A percentile compares a stretch with the other conserved stretches of the same genome.
Conservation (phyloP, 2,329 filamentous ascomycete genomes). For the Phyllosticta capitalensis region DNA sequence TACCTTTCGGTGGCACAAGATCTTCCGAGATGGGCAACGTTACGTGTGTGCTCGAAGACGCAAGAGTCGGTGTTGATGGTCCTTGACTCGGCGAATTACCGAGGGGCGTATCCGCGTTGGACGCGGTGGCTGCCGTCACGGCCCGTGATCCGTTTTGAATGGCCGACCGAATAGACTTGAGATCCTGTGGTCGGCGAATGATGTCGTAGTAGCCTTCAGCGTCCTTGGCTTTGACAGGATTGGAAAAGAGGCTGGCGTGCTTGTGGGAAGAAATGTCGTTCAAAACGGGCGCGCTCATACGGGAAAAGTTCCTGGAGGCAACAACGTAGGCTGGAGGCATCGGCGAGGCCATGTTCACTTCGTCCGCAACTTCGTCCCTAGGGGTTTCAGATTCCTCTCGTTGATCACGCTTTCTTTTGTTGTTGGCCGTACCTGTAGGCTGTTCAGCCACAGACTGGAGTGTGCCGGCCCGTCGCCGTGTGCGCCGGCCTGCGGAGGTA, state of each 20-base stretch:
- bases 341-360: slow-evolving; percentile 15
- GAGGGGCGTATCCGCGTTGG: slow-evolving; percentile 51
- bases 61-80: slow-evolving; percentile 20
- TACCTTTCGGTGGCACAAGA: slow-evolving; percentile 73
- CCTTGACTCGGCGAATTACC: slow-evolving; percentile 45
- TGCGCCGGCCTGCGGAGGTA: slow-evolving; percentile 7
- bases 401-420: slow-evolving; percentile 34
- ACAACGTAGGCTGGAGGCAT: slow-evolving; percentile 25
- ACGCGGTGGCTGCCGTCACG: slow-evolving; percentile 43
- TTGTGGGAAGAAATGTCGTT: slow-evolving; percentile 44
- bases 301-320: slow-evolving; percentile 40
- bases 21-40: slow-evolving; percentile 60
- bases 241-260: slow-evolving; percentile 41
- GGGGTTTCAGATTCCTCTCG: slow-evolving; percentile 23
- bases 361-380: slow-evolving; percentile 18
- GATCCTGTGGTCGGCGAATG: slow-evolving; percentile 42
- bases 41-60: slow-evolving; percentile 4
- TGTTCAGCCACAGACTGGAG: slow-evolving; percentile 17
- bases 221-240: slow-evolving; percentile 40
- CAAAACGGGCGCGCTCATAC: slow-evolving; percentile 39
- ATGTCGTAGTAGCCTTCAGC: slow-evolving; percentile 44
- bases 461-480: slow-evolving; percentile 20
- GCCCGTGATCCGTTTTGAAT: slow-evolving; percentile 46
- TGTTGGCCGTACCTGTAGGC: slow-evolving; percentile 12
- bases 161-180: slow-evolving; percentile 42